Percentiles rank a stretch among this genome's conserved stretches.
Conservation (phyloP, 2,329 filamentous ascomycete genomes). For the Scolecobasidium constrictum region DNA sequence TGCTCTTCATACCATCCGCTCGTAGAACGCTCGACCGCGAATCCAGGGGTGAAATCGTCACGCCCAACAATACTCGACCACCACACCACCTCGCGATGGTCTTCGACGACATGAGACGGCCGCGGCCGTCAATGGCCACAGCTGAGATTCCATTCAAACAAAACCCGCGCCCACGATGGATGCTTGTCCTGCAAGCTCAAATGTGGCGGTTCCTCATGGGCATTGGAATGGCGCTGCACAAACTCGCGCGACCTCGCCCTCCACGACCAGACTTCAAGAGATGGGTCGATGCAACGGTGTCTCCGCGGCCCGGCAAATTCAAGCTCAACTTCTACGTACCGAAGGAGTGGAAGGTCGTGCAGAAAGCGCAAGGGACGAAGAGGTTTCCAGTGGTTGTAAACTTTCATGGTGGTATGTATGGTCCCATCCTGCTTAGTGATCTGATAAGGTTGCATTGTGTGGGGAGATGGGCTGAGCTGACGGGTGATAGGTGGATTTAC, state of each 20-base stretch:
- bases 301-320: slow-evolving; percentile 34
- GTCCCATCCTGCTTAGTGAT: too few species aligned
- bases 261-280: slow-evolving; percentile 48
- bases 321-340: slow-evolving; percentile 53
- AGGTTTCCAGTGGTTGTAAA: slow-evolving; percentile 10
- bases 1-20: too few species aligned
- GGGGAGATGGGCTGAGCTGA: slow-evolving; percentile 10
- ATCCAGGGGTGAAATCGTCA: too few species aligned
- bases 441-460: too few species aligned
- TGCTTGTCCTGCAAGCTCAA: slow-evolving; percentile 51
- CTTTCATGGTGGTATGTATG: slow-evolving; percentile 10
- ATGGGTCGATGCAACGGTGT: slow-evolving; percentile 40
- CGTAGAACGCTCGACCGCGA: too few species aligned
- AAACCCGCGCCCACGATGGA: slow-evolving; percentile 38
- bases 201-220: slow-evolving; percentile 59
- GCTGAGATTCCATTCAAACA: background rate
- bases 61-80: too few species aligned
- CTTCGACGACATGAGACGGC: background rate
- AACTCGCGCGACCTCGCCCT: slow-evolving; percentile 48
- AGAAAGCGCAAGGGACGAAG: background rate
- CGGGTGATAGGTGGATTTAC: slow-evolving; percentile 43
- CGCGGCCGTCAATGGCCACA: background rate
- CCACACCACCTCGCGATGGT: background rate
- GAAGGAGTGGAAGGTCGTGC: slow-evolving; percentile 29
- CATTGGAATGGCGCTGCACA: slow-evolving; percentile 59